phyloP scores from a whole-genome alignment of 768 basidiomycete genomes.

The Baorangia bicolor region DNA sequence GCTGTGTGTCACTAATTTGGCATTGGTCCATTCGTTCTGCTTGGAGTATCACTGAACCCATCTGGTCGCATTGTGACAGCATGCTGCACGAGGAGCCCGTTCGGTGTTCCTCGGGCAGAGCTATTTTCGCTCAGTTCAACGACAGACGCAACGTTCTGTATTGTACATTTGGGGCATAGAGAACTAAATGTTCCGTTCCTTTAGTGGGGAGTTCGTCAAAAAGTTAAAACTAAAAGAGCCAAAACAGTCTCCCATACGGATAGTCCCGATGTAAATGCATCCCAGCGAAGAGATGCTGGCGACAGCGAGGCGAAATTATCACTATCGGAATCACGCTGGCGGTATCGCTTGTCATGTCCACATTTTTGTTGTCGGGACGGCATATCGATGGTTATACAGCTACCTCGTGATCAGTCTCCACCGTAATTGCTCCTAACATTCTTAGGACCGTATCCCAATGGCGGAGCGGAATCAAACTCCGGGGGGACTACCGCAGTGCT shows the following conservation, averaged over 20 bases:
- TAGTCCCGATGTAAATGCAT: constrained; percentile 17
- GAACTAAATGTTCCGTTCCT: constrained; percentile 17
- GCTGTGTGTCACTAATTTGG: constrained; percentile 22
- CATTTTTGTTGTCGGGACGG: constrained; percentile 23
- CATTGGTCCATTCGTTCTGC: constrained; percentile 21
- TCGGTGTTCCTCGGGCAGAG: constrained; percentile 32
- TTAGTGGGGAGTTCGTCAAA: constrained; percentile 28
- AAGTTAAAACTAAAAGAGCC: constrained; percentile 37
- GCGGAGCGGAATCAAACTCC: constrained; percentile 15
- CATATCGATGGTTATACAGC: constrained; percentile 20
- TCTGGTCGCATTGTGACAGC: constrained; percentile 23
- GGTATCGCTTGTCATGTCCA: constrained; percentile 13
- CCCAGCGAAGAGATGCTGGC: constrained; percentile 18
- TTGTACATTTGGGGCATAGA: constrained; percentile 23
- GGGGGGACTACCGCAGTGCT: constrained; percentile 2
- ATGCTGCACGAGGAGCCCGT: constrained; percentile 26
- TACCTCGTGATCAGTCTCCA: constrained; percentile 2
- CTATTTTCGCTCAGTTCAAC: constrained; percentile 25
- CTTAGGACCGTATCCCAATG: not conserved
- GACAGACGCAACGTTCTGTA: constrained; percentile 14
- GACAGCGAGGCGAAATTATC: constrained; percentile 23
- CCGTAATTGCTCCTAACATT: constrained; percentile 4
- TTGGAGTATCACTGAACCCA: constrained; percentile 21
- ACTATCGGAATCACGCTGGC: constrained; percentile 7
- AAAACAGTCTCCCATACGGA: constrained; percentile 30